Percentiles rank a stretch among this genome's conserved stretches.
These are phyloP conservation scores for Perkinsela sp. DNA, from an alignment of 208 protist genomes.

Conservation along the genomic window DNA sequence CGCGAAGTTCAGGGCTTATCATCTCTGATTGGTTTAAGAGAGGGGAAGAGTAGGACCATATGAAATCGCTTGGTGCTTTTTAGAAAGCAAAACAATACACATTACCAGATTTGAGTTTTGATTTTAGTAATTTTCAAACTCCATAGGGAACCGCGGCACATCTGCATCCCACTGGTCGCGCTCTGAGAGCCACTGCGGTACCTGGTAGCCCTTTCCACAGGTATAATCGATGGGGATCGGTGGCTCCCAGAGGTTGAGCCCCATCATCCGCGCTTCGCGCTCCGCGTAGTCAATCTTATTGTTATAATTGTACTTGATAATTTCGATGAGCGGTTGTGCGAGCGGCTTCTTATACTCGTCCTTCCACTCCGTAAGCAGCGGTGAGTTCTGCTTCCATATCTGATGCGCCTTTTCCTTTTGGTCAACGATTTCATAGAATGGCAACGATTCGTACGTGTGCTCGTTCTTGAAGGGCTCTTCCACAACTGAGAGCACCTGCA, in stretches of 20 bases:
- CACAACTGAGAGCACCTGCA: constrained; percentile 15
- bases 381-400: constrained; percentile 52
- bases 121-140: neutral
- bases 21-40: too few species aligned
- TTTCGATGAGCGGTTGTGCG: constrained; percentile 23
- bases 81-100: neutral
- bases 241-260: constrained; percentile 51
- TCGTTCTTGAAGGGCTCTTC: constrained; percentile 10
- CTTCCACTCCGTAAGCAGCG: constrained; percentile 53
- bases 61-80: too few species aligned
- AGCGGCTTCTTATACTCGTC: constrained; percentile 40
- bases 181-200: constrained; percentile 11
- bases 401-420: constrained; percentile 26
- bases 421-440: constrained; percentile 34
- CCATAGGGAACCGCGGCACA: neutral
- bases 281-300: constrained; percentile 70
- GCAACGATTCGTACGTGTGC: constrained; percentile 22
- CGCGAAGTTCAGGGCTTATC: too few species aligned
- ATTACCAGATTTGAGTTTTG: too few species aligned
- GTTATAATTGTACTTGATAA: constrained; percentile 60
- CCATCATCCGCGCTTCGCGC: constrained; percentile 53
- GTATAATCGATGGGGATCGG: constrained; percentile 54
- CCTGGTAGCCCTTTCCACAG: constrained; percentile 33
- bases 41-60: too few species aligned
- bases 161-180: neutral